These are phyloP conservation scores for Botrytis sinoallii DNA, from an alignment of 2,329 filamentous ascomycete species.

Conservation along the genomic window DNA sequence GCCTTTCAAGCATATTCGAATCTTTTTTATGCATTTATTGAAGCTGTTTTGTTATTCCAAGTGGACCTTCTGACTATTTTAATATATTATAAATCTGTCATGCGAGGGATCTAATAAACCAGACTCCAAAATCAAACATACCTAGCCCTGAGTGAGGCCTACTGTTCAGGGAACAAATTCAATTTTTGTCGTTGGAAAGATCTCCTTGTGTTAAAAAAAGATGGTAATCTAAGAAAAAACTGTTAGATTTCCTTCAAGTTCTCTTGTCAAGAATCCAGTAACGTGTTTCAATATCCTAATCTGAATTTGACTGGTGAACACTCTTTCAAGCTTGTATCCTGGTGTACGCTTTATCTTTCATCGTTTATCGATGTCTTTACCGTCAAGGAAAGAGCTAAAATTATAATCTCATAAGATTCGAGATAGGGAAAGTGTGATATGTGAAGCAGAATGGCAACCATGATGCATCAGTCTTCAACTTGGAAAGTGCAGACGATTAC, in stretches of 20 bases:
- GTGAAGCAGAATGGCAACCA: conserved; percentile 16
- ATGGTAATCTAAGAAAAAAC: too few species aligned
- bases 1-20: background rate
- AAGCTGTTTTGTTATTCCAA: background rate
- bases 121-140: background rate
- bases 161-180: background rate
- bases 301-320: background rate
- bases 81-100: background rate
- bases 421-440: background rate
- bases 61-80: background rate
- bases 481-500: background rate
- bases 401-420: background rate
- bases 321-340: background rate
- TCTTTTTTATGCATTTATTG: background rate
- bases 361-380: background rate
- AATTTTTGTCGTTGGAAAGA: background rate
- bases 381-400: background rate
- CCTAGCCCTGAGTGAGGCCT: rapidly evolving
- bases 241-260: too few species aligned
- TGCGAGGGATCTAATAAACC: background rate
- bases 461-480: background rate
- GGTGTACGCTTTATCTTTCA: background rate
- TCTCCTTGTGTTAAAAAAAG: background rate
- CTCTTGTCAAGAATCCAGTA: too few species aligned
- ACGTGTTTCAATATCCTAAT: background rate